phyloP scores from a whole-genome alignment of 2,329 filamentous ascomycete species.

The Phialophora chinensis region DNA sequence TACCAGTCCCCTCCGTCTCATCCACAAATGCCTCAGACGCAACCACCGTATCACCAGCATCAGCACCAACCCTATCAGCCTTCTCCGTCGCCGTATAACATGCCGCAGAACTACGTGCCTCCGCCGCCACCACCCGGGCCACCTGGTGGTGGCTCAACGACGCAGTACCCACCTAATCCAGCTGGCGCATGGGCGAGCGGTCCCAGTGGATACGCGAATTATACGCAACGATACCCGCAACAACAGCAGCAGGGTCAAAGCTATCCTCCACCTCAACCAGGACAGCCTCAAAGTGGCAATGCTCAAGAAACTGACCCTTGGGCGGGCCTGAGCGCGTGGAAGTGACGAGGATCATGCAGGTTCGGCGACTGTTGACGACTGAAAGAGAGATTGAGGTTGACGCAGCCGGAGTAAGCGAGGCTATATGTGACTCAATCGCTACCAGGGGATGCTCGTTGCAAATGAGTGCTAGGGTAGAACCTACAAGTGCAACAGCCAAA shows the following conservation, averaged over 20 bases:
- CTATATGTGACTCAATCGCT: background rate
- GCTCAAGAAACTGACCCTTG: slow-evolving; percentile 62
- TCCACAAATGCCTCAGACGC: slow-evolving; percentile 40
- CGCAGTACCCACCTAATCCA: slow-evolving; percentile 56
- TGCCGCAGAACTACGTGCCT: slow-evolving; percentile 69
- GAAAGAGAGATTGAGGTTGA: background rate
- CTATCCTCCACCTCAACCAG: slow-evolving; percentile 28
- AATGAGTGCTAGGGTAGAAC: background rate
- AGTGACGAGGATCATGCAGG: slow-evolving; percentile 47
- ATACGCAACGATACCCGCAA: slow-evolving; percentile 46
- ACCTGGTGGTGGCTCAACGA: slow-evolving; percentile 57
- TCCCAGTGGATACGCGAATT: slow-evolving; percentile 60
- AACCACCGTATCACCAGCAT: slow-evolving; percentile 47
- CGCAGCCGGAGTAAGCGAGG: background rate
- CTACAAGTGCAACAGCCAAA: background rate
- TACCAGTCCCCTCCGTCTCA: slow-evolving; percentile 32
- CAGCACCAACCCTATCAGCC: slow-evolving; percentile 48
- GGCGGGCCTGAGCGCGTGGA: slow-evolving; percentile 74
- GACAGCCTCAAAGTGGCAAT: slow-evolving; percentile 14
- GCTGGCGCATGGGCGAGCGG: slow-evolving; percentile 51
- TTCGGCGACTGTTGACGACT: background rate
- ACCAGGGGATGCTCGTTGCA: background rate
- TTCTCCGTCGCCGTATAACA: slow-evolving; percentile 49
- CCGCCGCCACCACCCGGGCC: slow-evolving; percentile 71
- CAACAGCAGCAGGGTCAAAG: slow-evolving; percentile 47